Evolutionary conservation across 1,139 yeast genomes (phyloP).

Genomic region (Kodamaea plutei): DNA sequence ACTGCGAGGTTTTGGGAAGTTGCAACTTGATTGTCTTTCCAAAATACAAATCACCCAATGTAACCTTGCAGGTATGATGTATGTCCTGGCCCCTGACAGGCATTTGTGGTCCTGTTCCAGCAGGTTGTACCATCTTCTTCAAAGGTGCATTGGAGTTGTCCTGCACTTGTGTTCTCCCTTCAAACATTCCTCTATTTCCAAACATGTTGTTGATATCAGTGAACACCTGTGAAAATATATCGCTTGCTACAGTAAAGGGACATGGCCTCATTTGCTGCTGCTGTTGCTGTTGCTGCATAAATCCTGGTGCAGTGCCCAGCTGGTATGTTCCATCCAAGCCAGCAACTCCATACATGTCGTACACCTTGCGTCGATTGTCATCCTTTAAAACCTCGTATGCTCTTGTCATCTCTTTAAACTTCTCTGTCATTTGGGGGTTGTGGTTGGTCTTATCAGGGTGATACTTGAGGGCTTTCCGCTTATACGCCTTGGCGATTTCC

Average conservation of each 20-base stretch:
- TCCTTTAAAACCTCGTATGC: slow-evolving; percentile 43
- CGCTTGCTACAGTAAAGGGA: slow-evolving; percentile 17
- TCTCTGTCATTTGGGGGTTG: slow-evolving; percentile 40
- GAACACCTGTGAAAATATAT: slow-evolving; percentile 39
- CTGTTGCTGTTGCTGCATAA: slow-evolving; percentile 7
- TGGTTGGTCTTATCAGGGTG: slow-evolving; percentile 50
- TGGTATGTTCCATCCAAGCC: slow-evolving; percentile 34
- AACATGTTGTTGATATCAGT: slow-evolving; percentile 35
- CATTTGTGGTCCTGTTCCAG: slow-evolving; percentile 10
- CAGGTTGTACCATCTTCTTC: slow-evolving; percentile 14
- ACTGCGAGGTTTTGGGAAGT: slow-evolving; percentile 37
- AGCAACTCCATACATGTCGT: slow-evolving; percentile 37
- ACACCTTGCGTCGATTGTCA: slow-evolving; percentile 24
- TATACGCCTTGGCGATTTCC: slow-evolving; percentile 39
- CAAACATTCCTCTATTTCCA: slow-evolving; percentile 3
- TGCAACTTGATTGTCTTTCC: slow-evolving; percentile 47
- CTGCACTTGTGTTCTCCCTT: not conserved
- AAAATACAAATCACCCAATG: slow-evolving; percentile 43
- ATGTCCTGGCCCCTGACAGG: slow-evolving; percentile 40
- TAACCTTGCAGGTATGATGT: slow-evolving; percentile 40
- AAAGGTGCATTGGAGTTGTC: slow-evolving; percentile 5
- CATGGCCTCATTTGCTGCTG: slow-evolving; percentile 3
- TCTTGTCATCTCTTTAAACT: slow-evolving; percentile 39
- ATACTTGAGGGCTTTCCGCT: slow-evolving; percentile 37
- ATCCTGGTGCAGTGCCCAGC: slow-evolving; percentile 6